A percentile compares a stretch with the other conserved stretches of the same genome.
phyloP scores from a whole-genome alignment of 352 stramenopile genomes.

The Phytophthora hibernalis region DNA sequence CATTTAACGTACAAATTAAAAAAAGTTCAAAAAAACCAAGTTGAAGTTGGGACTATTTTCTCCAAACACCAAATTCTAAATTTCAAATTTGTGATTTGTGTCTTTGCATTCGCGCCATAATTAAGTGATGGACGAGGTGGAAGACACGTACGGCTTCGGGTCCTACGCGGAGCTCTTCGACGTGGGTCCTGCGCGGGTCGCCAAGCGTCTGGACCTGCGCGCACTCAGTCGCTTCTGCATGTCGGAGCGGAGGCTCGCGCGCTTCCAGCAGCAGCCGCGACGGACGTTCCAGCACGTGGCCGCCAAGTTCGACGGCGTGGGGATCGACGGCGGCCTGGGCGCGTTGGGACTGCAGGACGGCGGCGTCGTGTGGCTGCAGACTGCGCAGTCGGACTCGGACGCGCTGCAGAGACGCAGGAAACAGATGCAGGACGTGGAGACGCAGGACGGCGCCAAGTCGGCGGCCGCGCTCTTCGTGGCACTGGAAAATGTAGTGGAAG shows the following conservation, averaged over 20 bases:
- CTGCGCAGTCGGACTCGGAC: constrained; percentile 57
- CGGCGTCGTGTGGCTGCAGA: constrained; percentile 67
- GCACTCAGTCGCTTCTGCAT: constrained; percentile 60
- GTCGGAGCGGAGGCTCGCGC: constrained; percentile 45
- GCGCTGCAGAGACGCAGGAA: constrained; percentile 56
- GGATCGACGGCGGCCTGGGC: constrained; percentile 61
- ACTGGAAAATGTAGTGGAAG: constrained; percentile 33
- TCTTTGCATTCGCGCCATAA: background rate
- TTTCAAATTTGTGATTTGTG: background rate
- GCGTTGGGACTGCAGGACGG: constrained; percentile 33
- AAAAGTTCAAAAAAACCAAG: background rate
- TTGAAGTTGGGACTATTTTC: constrained; percentile 13
- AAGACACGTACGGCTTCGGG: constrained; percentile 76
- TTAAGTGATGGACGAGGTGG: constrained; percentile 59
- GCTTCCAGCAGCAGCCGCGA: constrained; percentile 46
- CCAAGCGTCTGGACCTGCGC: constrained; percentile 43
- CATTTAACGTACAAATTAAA: background rate
- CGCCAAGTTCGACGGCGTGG: constrained; percentile 57
- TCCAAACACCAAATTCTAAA: background rate
- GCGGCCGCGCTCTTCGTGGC: constrained; percentile 46
- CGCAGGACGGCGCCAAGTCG: constrained; percentile 22
- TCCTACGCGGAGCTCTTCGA: constrained; percentile 70
- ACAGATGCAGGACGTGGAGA: constrained; percentile 69
- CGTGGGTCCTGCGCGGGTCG: background rate
- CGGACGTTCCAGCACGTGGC: constrained; percentile 55